phyloP scores from a whole-genome alignment of 2,329 filamentous ascomycete species.

The Colletotrichum ledebouriae region DNA sequence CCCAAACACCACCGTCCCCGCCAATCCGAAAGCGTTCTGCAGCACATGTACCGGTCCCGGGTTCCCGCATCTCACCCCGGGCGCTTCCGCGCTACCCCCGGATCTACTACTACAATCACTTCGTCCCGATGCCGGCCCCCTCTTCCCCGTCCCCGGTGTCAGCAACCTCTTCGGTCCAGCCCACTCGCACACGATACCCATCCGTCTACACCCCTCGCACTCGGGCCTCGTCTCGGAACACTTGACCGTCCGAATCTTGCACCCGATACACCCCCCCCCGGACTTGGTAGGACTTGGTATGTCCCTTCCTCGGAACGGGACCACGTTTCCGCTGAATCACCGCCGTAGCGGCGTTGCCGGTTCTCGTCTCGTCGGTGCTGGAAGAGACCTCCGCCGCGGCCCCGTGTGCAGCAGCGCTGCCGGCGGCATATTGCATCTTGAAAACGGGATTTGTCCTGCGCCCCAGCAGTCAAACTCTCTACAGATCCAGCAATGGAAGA shows the following conservation, averaged over 20 bases:
- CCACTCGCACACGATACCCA: constrained; percentile 55
- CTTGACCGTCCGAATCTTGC: constrained; percentile 60
- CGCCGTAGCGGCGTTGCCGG: too few species aligned
- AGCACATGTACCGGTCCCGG: too few species aligned
- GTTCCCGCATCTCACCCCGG: neutral
- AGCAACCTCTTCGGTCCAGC: constrained; percentile 44
- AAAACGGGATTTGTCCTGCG: too few species aligned
- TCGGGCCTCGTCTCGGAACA: constrained; percentile 54
- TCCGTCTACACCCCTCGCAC: constrained; percentile 53
- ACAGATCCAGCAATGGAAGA: too few species aligned
- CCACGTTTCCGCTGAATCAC: neutral
- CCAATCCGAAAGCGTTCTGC: too few species aligned
- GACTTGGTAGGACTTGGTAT: constrained; percentile 46
- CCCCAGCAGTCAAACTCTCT: too few species aligned
- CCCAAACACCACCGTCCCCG: constrained; percentile 48
- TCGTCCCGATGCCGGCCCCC: neutral
- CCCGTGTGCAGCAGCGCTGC: too few species aligned
- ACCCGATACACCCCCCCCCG: constrained; percentile 48
- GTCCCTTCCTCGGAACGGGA: constrained; percentile 51
- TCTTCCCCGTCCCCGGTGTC: neutral
- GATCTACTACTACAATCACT: neutral
- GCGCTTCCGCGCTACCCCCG: neutral
- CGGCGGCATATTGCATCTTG: too few species aligned
- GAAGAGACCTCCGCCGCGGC: too few species aligned
- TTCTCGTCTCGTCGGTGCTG: neutral